A percentile compares a stretch with the other conserved stretches of the same genome.
Evolutionary conservation across 2,329 filamentous ascomycete species (phyloP).

Genomic region (Neofusicoccum umdonicola): DNA sequence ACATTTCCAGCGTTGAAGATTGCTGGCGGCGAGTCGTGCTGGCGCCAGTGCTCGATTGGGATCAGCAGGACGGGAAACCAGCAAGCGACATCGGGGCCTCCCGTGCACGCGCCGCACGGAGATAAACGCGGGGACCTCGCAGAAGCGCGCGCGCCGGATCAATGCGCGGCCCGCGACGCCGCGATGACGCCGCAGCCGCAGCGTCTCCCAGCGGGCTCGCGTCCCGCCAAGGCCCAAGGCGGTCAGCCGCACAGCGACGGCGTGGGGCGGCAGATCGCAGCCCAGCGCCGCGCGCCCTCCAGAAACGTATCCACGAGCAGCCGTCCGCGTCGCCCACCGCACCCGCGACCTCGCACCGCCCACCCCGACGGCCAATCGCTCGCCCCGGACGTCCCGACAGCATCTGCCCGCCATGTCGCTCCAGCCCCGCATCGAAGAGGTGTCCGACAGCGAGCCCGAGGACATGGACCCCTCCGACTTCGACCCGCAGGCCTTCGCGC

Average conservation of each 20-base stretch:
- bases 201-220: too few species aligned
- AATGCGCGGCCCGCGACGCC: neutral
- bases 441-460: constrained; percentile 74
- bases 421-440: constrained; percentile 85
- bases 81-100: neutral
- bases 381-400: neutral
- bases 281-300: neutral
- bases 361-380: neutral
- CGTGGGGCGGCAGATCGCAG: neutral
- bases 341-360: neutral
- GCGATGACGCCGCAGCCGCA: neutral
- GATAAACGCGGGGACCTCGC: neutral
- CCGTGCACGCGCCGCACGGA: neutral
- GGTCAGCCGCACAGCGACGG: neutral
- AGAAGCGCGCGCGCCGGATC: neutral
- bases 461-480: constrained; percentile 77
- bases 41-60: neutral
- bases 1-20: neutral
- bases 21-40: neutral
- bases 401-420: constrained; percentile 61
- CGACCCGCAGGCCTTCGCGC: constrained; percentile 66
- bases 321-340: neutral
- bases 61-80: neutral
- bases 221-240: neutral
- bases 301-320: neutral